These are phyloP conservation scores for Candida manassasensis DNA, from an alignment of 805 yeast species.

Conservation along the genomic window DNA sequence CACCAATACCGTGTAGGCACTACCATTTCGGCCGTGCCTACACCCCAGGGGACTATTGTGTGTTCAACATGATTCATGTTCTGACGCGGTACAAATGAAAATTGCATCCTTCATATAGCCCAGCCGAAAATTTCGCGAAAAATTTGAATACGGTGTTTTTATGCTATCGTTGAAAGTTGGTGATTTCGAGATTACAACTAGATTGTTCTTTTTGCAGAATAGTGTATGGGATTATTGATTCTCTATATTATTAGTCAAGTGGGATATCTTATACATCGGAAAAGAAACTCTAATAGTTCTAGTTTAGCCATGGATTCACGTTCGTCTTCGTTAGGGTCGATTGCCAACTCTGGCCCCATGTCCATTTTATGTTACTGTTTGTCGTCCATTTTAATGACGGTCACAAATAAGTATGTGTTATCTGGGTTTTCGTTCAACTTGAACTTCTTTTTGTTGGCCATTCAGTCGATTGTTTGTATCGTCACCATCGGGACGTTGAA, in stretches of 20 bases:
- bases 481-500: constrained; percentile 69
- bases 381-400: constrained; percentile 95
- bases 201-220: too few species aligned
- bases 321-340: constrained; percentile 18
- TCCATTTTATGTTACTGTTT: constrained; percentile 83
- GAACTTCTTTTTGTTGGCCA: constrained; percentile 84
- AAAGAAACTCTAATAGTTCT: constrained; percentile 11
- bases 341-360: constrained; percentile 55
- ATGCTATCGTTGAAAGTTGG: too few species aligned
- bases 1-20: too few species aligned
- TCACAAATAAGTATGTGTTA: constrained; percentile 92
- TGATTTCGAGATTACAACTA: too few species aligned
- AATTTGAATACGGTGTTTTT: too few species aligned
- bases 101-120: too few species aligned
- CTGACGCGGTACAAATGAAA: too few species aligned
- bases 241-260: constrained; percentile 34
- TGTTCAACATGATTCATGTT: too few species aligned
- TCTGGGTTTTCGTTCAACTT: constrained; percentile 66
- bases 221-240: constrained; percentile 38
- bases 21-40: too few species aligned
- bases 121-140: neutral
- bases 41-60: too few species aligned
- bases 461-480: constrained; percentile 84
- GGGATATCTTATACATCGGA: constrained; percentile 25
- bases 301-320: neutral